Base-by-base conservation (phyloP, 2,329 filamentous ascomycete genomes). In the Rutstroemia sp. region DNA sequence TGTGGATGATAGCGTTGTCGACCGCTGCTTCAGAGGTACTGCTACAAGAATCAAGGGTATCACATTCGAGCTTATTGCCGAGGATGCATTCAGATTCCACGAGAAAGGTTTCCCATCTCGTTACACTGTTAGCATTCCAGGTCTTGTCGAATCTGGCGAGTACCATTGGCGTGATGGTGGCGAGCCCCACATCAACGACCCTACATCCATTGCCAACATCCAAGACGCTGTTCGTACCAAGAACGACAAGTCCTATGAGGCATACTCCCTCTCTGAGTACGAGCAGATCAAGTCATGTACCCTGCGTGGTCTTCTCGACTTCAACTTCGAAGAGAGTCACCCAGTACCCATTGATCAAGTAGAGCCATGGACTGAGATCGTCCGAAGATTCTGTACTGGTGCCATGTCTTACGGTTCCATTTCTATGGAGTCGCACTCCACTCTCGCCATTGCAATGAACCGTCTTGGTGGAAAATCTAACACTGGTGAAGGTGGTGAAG, bases 341-440 rank as follows among this genome's bases (percentile, higher is more conserved):
- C 84, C 92, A 0, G 89, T 97, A 25, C 90, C 92, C 5, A 95
- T 97, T 63, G 92, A 96, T 65, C 92, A 96, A 73, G 92, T 97
- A 57, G 92, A 97, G 76, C 90, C 92, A 19, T 97, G 92, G 92
- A 96, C 92, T 3, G 92, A 96, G 68, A 96, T 97, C 66, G 92
- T 96, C 47, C 88, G 92, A 63, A 88, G 92, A 61, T 96, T 96
- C 77, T 94, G 92, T 67, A 96, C 92, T 41, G 92, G 92, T 70
- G 92, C 92, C 65, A 97, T 97, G 92, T 97, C 92, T 2, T 97
- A 97, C 70, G 92, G 92, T 48, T 96, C 92, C 42, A 97, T 97
- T 67, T 96, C 92, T 5, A 96, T 96, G 90, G 92, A 97, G 72
- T 92, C 92, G 53, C 92, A 97, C 76, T 96, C 92, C 17, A 96